A percentile compares a stretch with the other conserved stretches of the same genome.
Evolutionary conservation across 1,139 yeast species (phyloP).

Genomic region (Debaryomyces coudertii): DNA sequence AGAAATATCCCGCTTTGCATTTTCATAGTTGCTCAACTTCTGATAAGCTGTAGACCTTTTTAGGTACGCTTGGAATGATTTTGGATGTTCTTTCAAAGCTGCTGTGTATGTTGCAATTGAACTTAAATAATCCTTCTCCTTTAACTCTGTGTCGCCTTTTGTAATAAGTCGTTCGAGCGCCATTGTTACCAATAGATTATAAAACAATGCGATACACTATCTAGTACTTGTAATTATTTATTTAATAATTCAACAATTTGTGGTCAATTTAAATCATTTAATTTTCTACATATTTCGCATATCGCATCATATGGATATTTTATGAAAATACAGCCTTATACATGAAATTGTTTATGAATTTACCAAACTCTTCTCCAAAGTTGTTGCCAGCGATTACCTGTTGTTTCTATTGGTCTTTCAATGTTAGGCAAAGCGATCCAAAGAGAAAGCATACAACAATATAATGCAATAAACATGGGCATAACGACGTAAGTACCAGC

Average conservation of each 20-base stretch:
- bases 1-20: conserved; percentile 56
- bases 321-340: background rate
- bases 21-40: conserved; percentile 51
- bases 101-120: conserved; percentile 36
- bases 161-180: conserved; percentile 43
- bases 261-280: background rate
- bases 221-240: background rate
- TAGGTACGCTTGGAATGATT: conserved; percentile 55
- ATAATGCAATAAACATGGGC: conserved; percentile 51
- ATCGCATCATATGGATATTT: background rate
- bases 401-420: conserved; percentile 20
- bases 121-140: conserved; percentile 37
- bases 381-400: background rate
- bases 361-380: background rate
- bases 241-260: background rate
- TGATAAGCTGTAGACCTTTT: conserved; percentile 61
- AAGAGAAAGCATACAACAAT: conserved; percentile 36
- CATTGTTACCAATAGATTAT: conserved; percentile 26
- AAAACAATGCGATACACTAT: background rate
- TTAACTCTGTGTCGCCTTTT: conserved; percentile 37
- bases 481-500: conserved; percentile 58
- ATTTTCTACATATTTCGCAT: conserved; percentile 6
- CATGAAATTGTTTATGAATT: background rate
- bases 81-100: conserved; percentile 44
- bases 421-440: conserved; percentile 54